Evolutionary conservation across 208 protist genomes (phyloP), one percentile per base, ranked within the genome.

Genomic region (Crithidia acanthocephali): DNA sequence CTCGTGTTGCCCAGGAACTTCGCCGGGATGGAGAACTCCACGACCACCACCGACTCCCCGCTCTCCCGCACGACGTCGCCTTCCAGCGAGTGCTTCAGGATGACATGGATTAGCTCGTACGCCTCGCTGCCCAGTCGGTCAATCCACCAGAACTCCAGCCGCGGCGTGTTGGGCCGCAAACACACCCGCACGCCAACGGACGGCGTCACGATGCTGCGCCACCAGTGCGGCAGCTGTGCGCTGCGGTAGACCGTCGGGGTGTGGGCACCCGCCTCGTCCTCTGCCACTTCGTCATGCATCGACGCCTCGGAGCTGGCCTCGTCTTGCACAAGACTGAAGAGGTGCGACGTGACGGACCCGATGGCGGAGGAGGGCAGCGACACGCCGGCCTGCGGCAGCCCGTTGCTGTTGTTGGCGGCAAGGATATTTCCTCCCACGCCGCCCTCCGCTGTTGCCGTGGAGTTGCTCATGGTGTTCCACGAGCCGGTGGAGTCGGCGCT

Each of bases 61-160:
- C 59, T 67, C 22, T 62, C 27, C 28, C 74, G 74, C 44, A 59
- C 18, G 55, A 80, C 74, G 5, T 48, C 28, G 2, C 68, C 74
- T 40, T 72, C 74, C 48, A 65, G 18, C 2, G 47, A 37, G 65
- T 80, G 68, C 53, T 50, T 22, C 20, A 79, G 35, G 35, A 74
- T 37, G 22, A 76, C 40, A n/a, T 56, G 56, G 23, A 81, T 63
- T 1, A 76, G 35, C 27, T 69, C 68, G 33, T 76, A 61, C 0
- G 76, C 76, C 60, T 81, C 76, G 51, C 51, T 51, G 64, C 76
- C 76, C 25, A 81, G 69, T 9, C 66, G 76, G 30, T 81, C 76
- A 18, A 81, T 69, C 76, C 76, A 81, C 65, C 62, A 81, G 22
- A 72, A 81, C 55, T 65, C 76, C n/a, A 66, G 45, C 6, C 52